Percentiles rank a stretch among this genome's conserved stretches.
Conservation (phyloP, 306 rosid genomes). For the Amphicarpaea edgeworthii region DNA sequence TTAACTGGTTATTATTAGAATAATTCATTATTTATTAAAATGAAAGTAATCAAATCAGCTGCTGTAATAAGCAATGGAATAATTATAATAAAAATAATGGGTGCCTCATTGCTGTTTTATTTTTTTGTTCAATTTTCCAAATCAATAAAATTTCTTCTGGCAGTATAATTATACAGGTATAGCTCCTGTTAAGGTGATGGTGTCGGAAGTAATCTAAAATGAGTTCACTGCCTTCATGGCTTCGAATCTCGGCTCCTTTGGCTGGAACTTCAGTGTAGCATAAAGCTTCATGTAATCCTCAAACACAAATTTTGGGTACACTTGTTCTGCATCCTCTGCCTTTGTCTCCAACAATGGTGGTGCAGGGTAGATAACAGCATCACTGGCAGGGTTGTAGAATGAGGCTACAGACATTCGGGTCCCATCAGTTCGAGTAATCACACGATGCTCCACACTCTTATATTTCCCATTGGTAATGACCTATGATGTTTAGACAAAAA, state of each 20-base stretch:
- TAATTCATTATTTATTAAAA: too few species aligned
- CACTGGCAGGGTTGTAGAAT: slow-evolving; percentile 77
- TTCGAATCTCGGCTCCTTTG: background rate
- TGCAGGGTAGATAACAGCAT: slow-evolving; percentile 78
- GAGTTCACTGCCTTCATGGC: background rate
- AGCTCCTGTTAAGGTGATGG: background rate
- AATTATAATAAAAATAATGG: too few species aligned
- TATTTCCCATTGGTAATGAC: slow-evolving; percentile 79
- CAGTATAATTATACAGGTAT: too few species aligned
- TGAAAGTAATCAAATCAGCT: background rate
- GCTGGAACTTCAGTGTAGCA: background rate
- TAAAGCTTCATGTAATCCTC: slow-evolving; percentile 12
- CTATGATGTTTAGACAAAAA: slow-evolving; percentile 27
- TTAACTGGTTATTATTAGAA: too few species aligned
- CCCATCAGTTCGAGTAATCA: slow-evolving; percentile 65
- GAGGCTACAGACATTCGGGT: slow-evolving; percentile 80
- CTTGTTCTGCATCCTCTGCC: slow-evolving; percentile 43
- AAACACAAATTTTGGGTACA: background rate
- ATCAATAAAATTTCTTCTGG: background rate
- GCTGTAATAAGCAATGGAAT: background rate
- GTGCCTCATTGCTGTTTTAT: background rate
- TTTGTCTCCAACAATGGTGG: slow-evolving; percentile 61
- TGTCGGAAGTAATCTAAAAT: background rate
- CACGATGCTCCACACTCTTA: slow-evolving; percentile 83
- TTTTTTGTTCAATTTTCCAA: too few species aligned